Conservation (phyloP, 108 stramenopile genomes). For the Chaetoceros tenuissimus region DNA sequence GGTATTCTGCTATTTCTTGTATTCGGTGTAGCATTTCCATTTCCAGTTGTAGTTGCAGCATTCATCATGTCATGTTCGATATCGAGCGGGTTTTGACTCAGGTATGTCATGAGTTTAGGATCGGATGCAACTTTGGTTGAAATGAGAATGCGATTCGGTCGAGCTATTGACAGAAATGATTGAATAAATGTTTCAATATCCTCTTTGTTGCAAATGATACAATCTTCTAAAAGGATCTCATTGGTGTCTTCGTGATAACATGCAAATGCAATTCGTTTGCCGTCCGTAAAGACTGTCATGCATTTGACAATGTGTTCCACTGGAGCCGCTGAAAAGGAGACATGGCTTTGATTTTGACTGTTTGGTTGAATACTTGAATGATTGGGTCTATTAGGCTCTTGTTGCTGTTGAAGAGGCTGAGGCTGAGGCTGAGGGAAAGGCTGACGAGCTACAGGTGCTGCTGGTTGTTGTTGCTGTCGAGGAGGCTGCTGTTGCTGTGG, state of each 20-base stretch:
- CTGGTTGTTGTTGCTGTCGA: no score
- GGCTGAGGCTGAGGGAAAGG: no score
- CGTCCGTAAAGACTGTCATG: slow-evolving; percentile 55
- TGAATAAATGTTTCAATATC: slow-evolving; percentile 48
- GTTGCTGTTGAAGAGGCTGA: no score
- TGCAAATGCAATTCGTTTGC: slow-evolving; percentile 59
- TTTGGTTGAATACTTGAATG: no score
- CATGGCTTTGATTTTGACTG: neutral
- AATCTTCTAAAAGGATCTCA: slow-evolving; percentile 57
- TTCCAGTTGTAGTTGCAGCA: neutral
- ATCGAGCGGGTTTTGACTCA: slow-evolving; percentile 21
- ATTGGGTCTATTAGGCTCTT: no score
- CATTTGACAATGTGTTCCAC: slow-evolving; percentile 41
- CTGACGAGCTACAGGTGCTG: no score
- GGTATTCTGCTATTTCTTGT: slow-evolving; percentile 28
- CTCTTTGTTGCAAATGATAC: slow-evolving; percentile 19
- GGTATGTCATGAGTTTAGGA: slow-evolving; percentile 27
- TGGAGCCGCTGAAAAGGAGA: slow-evolving; percentile 4
- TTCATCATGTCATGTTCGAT: slow-evolving; percentile 8
- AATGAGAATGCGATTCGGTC: slow-evolving; percentile 64
- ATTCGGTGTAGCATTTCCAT: neutral
- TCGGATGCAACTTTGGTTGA: slow-evolving; percentile 34
- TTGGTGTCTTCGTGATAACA: slow-evolving; percentile 67
- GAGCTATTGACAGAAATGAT: slow-evolving; percentile 30
- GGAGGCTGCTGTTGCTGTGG: no score